Conservation (phyloP, 352 stramenopile genomes). For the Pythium brachiatum region DNA sequence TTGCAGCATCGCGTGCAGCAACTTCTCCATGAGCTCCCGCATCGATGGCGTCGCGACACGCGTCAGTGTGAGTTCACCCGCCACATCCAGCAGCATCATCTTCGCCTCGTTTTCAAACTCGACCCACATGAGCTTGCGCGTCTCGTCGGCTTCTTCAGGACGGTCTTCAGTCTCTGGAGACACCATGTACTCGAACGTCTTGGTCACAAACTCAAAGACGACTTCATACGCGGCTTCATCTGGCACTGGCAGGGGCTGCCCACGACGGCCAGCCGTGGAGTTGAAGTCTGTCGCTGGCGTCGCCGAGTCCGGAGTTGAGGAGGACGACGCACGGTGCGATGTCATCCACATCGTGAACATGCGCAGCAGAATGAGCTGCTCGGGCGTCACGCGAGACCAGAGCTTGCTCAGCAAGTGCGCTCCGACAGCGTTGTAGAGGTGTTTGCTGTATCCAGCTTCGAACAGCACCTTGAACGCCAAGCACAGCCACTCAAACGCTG, state of each 20-base stretch:
- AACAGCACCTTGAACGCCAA: slow-evolving; percentile 66
- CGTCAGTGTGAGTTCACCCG: slow-evolving; percentile 55
- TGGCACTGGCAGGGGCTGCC: not conserved
- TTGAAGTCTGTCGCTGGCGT: not conserved
- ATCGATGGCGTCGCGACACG: not conserved
- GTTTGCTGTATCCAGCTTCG: slow-evolving; percentile 36
- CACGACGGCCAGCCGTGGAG: not conserved
- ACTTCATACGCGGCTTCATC: slow-evolving; percentile 9
- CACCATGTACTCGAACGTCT: slow-evolving; percentile 49
- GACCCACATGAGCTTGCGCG: slow-evolving; percentile 69
- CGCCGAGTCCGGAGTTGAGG: not conserved
- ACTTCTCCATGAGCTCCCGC: slow-evolving; percentile 2
- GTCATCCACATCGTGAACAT: slow-evolving; percentile 74
- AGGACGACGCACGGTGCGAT: slow-evolving; percentile 6
- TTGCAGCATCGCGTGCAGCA: slow-evolving; percentile 35
- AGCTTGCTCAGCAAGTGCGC: slow-evolving; percentile 74
- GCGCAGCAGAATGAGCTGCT: slow-evolving; percentile 75
- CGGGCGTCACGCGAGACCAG: slow-evolving; percentile 77
- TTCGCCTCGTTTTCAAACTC: slow-evolving; percentile 77
- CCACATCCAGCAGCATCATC: slow-evolving; percentile 64
- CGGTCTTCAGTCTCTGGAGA: slow-evolving; percentile 49
- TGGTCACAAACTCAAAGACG: slow-evolving; percentile 57
- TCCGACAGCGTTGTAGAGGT: slow-evolving; percentile 71
- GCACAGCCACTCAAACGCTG: slow-evolving; percentile 80
- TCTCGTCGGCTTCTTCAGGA: slow-evolving; percentile 52